Base-by-base conservation (phyloP, 441 rosid genomes). In the Viola pubescens region DNA sequence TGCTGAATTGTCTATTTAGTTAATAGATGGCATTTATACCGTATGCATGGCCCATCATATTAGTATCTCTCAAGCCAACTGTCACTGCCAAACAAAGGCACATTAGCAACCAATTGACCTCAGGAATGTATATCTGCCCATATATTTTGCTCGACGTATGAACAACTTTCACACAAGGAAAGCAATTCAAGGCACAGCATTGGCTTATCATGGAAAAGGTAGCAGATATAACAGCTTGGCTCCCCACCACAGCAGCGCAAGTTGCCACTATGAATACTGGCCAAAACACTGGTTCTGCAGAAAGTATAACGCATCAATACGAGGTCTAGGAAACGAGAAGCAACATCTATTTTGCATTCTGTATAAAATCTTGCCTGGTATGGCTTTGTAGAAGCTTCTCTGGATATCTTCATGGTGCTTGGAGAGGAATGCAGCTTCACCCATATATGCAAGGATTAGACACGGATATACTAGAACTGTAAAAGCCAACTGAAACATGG, bases 171-270 rank as follows among this genome's bases (percentile, higher is more conserved):
- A 86, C 89, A 0, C 75, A 78, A 13, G 94, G 94, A 52, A 86
- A 86, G 75, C 94, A 86, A 55, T 80, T 77, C 38, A 86, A 74
- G 2, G 88, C 89, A 64, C 81, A 77, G 11, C 86, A 83, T 71
- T 86, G 94, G 69, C 94, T 82, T 71, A 83, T 71, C 61, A 86
- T 71, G 59, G 94, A 86, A 73, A 86, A 86, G n/a, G 94, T 86
- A 52, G 89, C 94, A 7, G 89, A 81, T 68, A 86, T 86, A 3
- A 82, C 86, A 56, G 94, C 94, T 70, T 86, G 94, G 60, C 94
- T 86, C 79, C 94, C 94, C 0, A 86, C 80, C 3, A 86, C 75
- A 42, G 87, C 89, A 14, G 92, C 92, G 62, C 75, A 73, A 62
- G 86, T 86, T 41, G 94, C 89, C 52, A 83, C 82, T 5, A 83